A percentile compares a stretch with the other conserved stretches of the same genome.
These are phyloP conservation scores for Ramularia endophylla DNA, from an alignment of 2,329 filamentous ascomycete genomes.

Conservation along the genomic window DNA sequence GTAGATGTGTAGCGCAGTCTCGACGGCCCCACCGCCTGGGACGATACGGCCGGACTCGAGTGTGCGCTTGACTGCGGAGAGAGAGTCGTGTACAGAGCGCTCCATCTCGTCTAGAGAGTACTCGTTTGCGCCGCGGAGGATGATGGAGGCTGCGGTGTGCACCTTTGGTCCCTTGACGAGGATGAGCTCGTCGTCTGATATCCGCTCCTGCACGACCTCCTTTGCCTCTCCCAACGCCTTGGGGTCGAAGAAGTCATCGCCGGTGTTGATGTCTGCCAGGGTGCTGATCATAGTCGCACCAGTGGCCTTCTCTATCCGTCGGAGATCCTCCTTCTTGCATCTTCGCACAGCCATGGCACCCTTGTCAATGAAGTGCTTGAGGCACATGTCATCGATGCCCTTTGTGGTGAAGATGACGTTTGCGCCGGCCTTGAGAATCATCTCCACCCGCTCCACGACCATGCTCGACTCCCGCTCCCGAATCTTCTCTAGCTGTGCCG, in stretches of 20 bases:
- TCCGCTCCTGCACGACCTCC: constrained; percentile 95
- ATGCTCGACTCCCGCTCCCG: constrained; percentile 88
- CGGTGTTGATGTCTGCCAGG: constrained; percentile 82
- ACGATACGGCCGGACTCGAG: constrained; percentile 96
- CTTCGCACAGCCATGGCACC: constrained; percentile 93
- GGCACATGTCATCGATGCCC: constrained; percentile 91
- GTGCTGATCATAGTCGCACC: constrained; percentile 90
- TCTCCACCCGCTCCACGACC: constrained; percentile 86
- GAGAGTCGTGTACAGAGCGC: constrained; percentile 92
- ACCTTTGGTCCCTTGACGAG: constrained; percentile 93
- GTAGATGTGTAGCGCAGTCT: constrained; percentile 99
- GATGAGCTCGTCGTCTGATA: constrained; percentile 98
- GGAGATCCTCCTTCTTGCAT: constrained; percentile 97
- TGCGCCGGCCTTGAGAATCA: constrained; percentile 95
- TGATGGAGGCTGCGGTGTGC: constrained; percentile 89
- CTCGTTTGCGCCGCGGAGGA: constrained; percentile 92
- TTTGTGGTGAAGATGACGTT: constrained; percentile 97
- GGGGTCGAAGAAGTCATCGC: constrained; percentile 92
- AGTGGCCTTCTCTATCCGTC: constrained; percentile 92
- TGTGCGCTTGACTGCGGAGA: constrained; percentile 95
- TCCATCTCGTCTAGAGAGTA: constrained; percentile 99
- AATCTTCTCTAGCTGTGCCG: constrained; percentile 95
- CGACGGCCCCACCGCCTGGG: constrained; percentile 90
- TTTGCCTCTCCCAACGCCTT: constrained; percentile 87
- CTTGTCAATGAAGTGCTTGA: constrained; percentile 92